Evolutionary conservation across 208 protist species (phyloP).

Genomic region (Acanthamoeba lenticulata): DNA sequence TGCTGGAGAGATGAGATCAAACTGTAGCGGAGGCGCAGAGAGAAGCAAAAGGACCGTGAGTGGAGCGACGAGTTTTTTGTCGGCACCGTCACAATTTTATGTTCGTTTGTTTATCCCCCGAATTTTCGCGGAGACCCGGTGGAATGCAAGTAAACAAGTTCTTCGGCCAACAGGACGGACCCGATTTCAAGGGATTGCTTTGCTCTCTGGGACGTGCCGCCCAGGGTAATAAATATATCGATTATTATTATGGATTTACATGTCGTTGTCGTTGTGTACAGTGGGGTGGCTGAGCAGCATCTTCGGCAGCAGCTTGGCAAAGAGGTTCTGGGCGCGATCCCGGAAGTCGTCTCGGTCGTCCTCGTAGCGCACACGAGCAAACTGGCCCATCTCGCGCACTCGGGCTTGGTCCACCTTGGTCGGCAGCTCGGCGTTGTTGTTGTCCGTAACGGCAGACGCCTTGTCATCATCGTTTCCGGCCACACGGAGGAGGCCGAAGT

Average conservation of each 20-base stretch:
- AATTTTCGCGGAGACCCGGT: too few species aligned
- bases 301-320: background rate
- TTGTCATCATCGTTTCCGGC: too few species aligned
- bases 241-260: background rate
- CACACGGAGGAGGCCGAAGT: background rate
- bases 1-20: background rate
- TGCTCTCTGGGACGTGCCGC: too few species aligned
- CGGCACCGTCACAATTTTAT: background rate
- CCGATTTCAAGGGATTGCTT: background rate
- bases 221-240: background rate
- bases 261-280: background rate
- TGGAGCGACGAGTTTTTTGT: background rate
- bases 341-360: background rate
- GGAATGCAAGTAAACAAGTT: too few species aligned
- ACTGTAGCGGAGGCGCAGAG: background rate
- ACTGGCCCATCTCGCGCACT: background rate
- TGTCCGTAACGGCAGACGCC: too few species aligned
- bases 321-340: background rate
- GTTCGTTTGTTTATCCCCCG: background rate
- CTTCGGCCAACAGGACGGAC: too few species aligned
- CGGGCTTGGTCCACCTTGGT: background rate
- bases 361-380: background rate
- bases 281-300: background rate
- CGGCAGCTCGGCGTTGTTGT: background rate
- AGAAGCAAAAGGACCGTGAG: background rate